Conservation (phyloP, 441 rosid genomes). For the Metrosideros polymorpha region DNA sequence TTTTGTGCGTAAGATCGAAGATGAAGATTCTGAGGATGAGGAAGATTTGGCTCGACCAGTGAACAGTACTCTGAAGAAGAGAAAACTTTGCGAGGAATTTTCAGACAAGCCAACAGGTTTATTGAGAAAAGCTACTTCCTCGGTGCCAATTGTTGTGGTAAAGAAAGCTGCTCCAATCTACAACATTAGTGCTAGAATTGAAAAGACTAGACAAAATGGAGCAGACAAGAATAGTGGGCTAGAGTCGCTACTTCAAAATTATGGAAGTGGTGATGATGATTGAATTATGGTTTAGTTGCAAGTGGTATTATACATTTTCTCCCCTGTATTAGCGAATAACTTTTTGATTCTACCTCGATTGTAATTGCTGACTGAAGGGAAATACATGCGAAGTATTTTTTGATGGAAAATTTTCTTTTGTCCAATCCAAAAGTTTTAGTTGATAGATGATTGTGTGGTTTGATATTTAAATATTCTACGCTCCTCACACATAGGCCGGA, state of each 20-base stretch:
- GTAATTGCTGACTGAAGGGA: background rate
- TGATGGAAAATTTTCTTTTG: background rate
- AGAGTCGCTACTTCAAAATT: conserved; percentile 38
- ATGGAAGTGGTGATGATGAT: conserved; percentile 31
- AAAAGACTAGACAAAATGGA: no score
- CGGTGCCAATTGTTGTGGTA: background rate
- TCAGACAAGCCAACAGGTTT: conserved; percentile 36
- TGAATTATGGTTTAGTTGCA: background rate
- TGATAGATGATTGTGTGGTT: background rate
- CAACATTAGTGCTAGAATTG: no score
- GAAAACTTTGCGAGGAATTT: conserved; percentile 41
- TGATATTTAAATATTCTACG: background rate
- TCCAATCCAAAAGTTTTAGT: background rate
- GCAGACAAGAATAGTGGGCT: no score
- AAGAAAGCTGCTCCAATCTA: background rate
- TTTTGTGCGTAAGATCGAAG: conserved; percentile 48
- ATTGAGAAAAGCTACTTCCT: conserved; percentile 19
- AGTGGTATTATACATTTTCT: background rate
- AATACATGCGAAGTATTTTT: background rate
- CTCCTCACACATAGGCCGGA: background rate
- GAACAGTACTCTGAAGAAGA: conserved; percentile 24
- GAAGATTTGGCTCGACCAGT: conserved; percentile 14
- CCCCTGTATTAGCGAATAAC: background rate
- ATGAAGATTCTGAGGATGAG: conserved; percentile 45
- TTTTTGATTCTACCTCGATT: background rate